Evolutionary conservation across 2,329 filamentous ascomycete genomes (phyloP).

Genomic region (Magnaporthiopsis poae): DNA sequence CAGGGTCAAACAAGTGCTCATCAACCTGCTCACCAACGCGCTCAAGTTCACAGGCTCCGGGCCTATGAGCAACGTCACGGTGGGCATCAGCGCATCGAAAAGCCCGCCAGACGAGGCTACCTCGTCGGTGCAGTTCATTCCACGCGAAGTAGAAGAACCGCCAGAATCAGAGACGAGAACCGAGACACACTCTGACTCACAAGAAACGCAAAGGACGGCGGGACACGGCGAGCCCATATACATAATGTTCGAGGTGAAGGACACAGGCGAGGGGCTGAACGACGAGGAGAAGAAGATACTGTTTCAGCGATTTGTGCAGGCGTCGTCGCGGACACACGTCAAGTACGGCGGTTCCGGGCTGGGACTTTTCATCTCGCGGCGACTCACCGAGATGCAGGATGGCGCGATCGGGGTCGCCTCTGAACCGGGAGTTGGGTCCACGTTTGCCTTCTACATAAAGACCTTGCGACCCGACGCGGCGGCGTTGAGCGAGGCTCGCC

Average conservation of each 20-base stretch:
- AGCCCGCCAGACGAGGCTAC: slow-evolving; percentile 28
- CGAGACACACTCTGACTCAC: not conserved
- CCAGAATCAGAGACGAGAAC: too few relatives aligned
- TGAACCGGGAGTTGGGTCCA: slow-evolving; percentile 59
- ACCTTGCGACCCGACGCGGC: slow-evolving; percentile 35
- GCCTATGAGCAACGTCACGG: slow-evolving; percentile 43
- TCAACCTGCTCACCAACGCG: slow-evolving; percentile 71
- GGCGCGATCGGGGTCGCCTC: slow-evolving; percentile 68
- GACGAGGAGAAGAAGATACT: slow-evolving; percentile 62
- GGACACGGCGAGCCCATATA: slow-evolving; percentile 40
- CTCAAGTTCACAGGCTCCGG: slow-evolving; percentile 69
- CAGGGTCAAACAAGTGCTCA: slow-evolving; percentile 66
- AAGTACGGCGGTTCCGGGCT: slow-evolving; percentile 72
- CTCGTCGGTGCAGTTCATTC: slow-evolving; percentile 51
- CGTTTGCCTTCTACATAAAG: slow-evolving; percentile 66
- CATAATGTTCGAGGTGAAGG: slow-evolving; percentile 63
- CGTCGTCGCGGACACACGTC: slow-evolving; percentile 64
- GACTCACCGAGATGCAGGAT: slow-evolving; percentile 71
- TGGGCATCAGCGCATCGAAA: slow-evolving; percentile 36
- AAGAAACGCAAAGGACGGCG: not conserved
- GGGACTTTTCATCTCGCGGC: slow-evolving; percentile 68
- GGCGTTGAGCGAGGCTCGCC: slow-evolving; percentile 28
- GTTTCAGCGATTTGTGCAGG: slow-evolving; percentile 72
- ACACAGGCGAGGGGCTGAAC: slow-evolving; percentile 66
- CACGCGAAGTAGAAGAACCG: slow-evolving; percentile 25